Evolutionary conservation across 2,329 filamentous ascomycete genomes (phyloP), one percentile per base, ranked within the genome.

Genomic region (Aspergillus ochraceus): DNA sequence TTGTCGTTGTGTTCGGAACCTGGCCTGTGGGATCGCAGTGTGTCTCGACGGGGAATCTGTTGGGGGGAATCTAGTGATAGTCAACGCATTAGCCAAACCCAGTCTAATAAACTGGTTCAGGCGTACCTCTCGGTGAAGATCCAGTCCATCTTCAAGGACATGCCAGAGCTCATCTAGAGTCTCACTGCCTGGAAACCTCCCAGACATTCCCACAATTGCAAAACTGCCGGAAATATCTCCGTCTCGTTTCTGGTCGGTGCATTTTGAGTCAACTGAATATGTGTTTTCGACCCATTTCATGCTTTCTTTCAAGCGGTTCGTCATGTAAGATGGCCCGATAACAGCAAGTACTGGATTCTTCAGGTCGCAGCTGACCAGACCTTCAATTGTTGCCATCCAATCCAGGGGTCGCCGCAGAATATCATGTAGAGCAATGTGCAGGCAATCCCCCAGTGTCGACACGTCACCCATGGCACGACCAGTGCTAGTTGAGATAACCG

Each of bases 101-200:
- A 24, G 24, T 24, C 3, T 24, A 24, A 24, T 24, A 5, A 5
- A 3, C 24, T 24, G 6, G 42, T 12, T 6, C 11, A 2, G 6
- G 6, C 17, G 26, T 49, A 50, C 54, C 30, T 49, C 54, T 42
- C 45, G 20, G 14, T 60, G 58, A n/a, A 39, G 51, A 49, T 57
- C 51, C 11, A 52, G 32, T 12, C 59, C 55, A 4, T 55, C 30
- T 10, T 49, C 36, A 12, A 62, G 30, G 6, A 49, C 30, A 6
- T 49, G 14, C 60, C 60, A 60, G 3, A 62, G 50, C 14, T 53
- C 42, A 24, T 60, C 58, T 0, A 58, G 14, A 24, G 47, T 30
- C 2, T 60, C 58, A 12, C 54, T 55, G 1, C 49, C 55, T 20
- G 60, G 60, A n/a, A 62, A 62, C 9, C 60, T 55, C 12, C 60